Evolutionary conservation across 495 filamentous ascomycete species (phyloP).

Genomic region (Penicillium diatomitis): DNA sequence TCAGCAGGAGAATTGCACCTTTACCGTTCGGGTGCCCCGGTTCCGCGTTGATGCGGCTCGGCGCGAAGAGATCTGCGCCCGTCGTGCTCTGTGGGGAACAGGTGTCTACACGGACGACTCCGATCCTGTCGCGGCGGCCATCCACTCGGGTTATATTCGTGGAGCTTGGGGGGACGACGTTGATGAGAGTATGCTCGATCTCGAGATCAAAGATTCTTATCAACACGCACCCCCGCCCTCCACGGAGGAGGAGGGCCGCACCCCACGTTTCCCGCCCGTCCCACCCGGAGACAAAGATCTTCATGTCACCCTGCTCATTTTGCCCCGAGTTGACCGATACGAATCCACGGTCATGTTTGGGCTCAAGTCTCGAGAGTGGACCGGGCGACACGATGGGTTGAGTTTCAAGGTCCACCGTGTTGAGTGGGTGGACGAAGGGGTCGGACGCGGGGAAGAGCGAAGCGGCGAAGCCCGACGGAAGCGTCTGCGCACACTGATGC

Average conservation of each 20-base stretch:
- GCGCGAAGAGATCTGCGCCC: constrained; percentile 71
- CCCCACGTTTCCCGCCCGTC: constrained; percentile 28
- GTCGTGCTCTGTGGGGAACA: constrained; percentile 80
- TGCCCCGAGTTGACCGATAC: constrained; percentile 72
- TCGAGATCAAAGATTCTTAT: constrained; percentile 43
- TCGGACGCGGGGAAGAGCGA: constrained; percentile 57
- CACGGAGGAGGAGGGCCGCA: constrained; percentile 18
- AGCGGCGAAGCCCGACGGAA: constrained; percentile 53
- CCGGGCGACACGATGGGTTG: constrained; percentile 66
- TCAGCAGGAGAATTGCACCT: constrained; percentile 79
- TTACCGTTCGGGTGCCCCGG: constrained; percentile 77
- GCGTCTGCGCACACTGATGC: constrained; percentile 42
- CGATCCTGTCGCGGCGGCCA: constrained; percentile 84
- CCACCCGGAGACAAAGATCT: constrained; percentile 56
- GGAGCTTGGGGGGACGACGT: constrained; percentile 79
- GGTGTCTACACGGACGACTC: constrained; percentile 95
- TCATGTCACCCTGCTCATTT: constrained; percentile 73
- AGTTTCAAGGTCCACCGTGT: constrained; percentile 75
- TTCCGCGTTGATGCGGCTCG: constrained; percentile 58
- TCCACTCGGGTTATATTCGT: constrained; percentile 85
- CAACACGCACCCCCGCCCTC: constrained; percentile 26
- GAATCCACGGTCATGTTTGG: constrained; percentile 64
- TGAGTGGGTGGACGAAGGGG: constrained; percentile 69
- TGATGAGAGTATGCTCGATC: constrained; percentile 55
- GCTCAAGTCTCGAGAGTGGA: constrained; percentile 68